Conservation (phyloP, 148 eudicot species). For the Arctostaphylos glauca region DNA sequence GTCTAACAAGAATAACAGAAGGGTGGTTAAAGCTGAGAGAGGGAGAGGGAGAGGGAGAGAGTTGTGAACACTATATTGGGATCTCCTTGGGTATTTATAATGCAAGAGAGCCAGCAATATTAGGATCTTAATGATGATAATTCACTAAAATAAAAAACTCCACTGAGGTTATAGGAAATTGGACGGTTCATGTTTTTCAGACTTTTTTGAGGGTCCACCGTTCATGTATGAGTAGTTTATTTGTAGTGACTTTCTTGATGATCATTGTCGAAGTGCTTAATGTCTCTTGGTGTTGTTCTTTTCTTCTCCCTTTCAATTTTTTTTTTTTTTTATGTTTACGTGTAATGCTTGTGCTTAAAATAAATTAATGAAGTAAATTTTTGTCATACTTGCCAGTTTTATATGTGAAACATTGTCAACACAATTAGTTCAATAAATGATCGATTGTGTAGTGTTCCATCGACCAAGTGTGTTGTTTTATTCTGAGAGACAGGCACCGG, state of each 20-base stretch:
- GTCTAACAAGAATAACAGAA: neutral
- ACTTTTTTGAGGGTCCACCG: neutral
- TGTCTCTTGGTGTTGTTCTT: neutral
- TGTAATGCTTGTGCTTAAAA: too few species aligned
- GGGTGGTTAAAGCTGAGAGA: neutral
- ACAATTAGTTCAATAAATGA: too few species aligned
- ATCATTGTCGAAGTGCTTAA: neutral
- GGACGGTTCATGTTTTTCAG: neutral
- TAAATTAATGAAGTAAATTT: neutral
- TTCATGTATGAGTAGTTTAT: neutral
- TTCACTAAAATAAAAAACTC: neutral
- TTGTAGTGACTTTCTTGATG: neutral
- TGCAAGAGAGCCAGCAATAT: neutral
- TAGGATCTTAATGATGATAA: neutral
- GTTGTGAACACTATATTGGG: conserved; percentile 16
- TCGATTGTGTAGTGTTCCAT: too few species aligned
- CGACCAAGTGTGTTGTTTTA: too few species aligned
- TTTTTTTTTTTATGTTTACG: neutral
- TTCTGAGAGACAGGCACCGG: too few species aligned
- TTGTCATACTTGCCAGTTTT: neutral
- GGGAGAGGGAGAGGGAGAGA: neutral
- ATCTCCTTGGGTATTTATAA: conserved; percentile 28
- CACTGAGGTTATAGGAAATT: neutral
- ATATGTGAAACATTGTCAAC: neutral
- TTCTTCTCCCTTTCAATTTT: neutral